phyloP scores from a whole-genome alignment of 139 green algal species.

The Desmodesmus armatus region DNA sequence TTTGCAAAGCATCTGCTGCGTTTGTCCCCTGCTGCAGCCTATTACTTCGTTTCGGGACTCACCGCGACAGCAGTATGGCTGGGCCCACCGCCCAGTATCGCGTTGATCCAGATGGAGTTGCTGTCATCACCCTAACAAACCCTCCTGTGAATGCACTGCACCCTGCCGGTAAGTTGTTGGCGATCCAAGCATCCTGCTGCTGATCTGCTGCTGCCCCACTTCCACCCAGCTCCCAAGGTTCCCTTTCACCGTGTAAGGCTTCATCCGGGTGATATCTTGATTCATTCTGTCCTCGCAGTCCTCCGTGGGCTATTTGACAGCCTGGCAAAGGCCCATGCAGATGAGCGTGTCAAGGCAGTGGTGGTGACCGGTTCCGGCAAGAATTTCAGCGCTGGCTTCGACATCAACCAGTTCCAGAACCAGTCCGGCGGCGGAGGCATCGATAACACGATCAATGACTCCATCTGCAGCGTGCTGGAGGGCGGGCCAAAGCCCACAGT shows the following conservation, averaged over 20 bases:
- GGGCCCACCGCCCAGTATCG: conserved; percentile 44
- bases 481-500: conserved; percentile 91
- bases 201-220: background rate
- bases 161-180: conserved; percentile 67
- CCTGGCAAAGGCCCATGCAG: conserved; percentile 78
- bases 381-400: conserved; percentile 96
- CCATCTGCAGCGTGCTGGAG: conserved; percentile 83
- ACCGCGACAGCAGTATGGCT: conserved; percentile 16
- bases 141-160: conserved; percentile 97
- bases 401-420: conserved; percentile 83
- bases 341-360: conserved; percentile 85
- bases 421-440: conserved; percentile 69
- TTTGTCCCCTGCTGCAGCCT: conserved; percentile 76
- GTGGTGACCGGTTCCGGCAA: conserved; percentile 83
- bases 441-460: conserved; percentile 73
- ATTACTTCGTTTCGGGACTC: too few relatives aligned
- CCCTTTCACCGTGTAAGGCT: too few relatives aligned
- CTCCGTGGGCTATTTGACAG: conserved; percentile 83
- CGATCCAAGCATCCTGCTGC: background rate
- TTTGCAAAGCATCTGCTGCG: background rate
- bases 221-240: background rate
- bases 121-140: conserved; percentile 91
- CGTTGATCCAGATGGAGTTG: conserved; percentile 79
- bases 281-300: conserved; percentile 73
- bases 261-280: too few relatives aligned